Evolutionary conservation across 2,329 filamentous ascomycete genomes (phyloP), one percentile per base, ranked within the genome.

Genomic region (Xylariomycetidae sp.): DNA sequence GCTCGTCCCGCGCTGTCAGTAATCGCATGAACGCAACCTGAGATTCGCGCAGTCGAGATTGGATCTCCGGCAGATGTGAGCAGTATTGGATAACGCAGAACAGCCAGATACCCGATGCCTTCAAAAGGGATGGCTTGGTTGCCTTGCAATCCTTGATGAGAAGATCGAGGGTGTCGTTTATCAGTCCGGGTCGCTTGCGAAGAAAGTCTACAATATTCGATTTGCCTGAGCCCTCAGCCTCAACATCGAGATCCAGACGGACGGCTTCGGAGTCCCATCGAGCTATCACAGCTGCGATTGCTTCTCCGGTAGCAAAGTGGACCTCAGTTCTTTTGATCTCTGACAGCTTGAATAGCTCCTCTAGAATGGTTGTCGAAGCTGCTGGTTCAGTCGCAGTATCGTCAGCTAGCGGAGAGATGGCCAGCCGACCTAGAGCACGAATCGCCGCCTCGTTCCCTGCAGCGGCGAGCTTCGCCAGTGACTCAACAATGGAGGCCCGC

Each of bases 91-190:
- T 81, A 3, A 97, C 64, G 51, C 85, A 94, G 38, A 97, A 81
- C 0, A 97, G 73, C 92, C 92, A 97, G 48, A 98, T 94, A 0
- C 88, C 88, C 1, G 89, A 90, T 3, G 90, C 88, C 56, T 95
- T 95, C 48, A 88, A 81, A 4, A 96, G 67, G 0, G 88, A 85
- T 1, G 92, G 92, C 52, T 96, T 96, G 0, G 87, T 88, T 7
- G 82, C 79, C 49, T 84, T 82, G 63, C 85, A 92, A 50, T 92
- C 83, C 3, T 66, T 64, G 29, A 97, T 69, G 2, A 94, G 72
- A 53, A 82, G 88, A 38, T 85, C 75, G 5, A 94, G 64, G 2
- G 86, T 69, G 1, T 65, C 60, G 7, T 63, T 62, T 16, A 83
- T 51, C 2, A 56, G 56, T 1, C 62, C 54, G 2, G 67, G 53